These are phyloP conservation scores for Paramecium sonneborni DNA, from an alignment of 73 alveolate species.

Conservation along the genomic window DNA sequence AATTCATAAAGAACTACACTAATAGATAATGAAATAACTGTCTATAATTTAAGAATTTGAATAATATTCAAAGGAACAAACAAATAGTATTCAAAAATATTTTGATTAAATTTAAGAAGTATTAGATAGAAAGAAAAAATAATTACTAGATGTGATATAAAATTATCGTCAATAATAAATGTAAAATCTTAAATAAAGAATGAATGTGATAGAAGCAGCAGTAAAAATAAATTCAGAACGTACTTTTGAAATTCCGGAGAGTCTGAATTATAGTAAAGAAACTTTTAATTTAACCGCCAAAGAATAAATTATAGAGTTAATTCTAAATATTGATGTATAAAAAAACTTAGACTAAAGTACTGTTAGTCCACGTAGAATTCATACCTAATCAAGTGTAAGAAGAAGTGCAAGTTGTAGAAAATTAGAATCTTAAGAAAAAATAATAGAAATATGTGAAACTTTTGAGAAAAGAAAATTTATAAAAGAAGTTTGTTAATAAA, in stretches of 20 bases:
- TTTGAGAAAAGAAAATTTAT: conserved; percentile 10
- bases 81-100: not conserved
- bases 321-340: not conserved
- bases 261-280: not conserved
- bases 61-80: not conserved
- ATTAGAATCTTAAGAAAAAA: not conserved
- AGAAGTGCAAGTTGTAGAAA: conserved; percentile 45
- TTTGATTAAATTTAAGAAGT: conserved; percentile 1
- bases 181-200: not conserved
- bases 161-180: not conserved
- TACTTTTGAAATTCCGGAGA: not conserved
- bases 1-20: not conserved
- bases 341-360: not conserved
- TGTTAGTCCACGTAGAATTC: conserved; percentile 27
- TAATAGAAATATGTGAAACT: not conserved
- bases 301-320: not conserved
- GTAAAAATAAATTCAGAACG: conserved; percentile 12
- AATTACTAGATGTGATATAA: not conserved
- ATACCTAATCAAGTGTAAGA: not conserved
- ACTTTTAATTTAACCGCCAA: not conserved
- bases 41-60: not conserved
- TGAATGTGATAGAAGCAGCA: not conserved
- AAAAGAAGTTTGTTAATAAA: not conserved
- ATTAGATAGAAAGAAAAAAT: not conserved
- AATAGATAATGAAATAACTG: not conserved